Base-by-base conservation (phyloP, 768 basidiomycete species). In the Boletus patriciae region DNA sequence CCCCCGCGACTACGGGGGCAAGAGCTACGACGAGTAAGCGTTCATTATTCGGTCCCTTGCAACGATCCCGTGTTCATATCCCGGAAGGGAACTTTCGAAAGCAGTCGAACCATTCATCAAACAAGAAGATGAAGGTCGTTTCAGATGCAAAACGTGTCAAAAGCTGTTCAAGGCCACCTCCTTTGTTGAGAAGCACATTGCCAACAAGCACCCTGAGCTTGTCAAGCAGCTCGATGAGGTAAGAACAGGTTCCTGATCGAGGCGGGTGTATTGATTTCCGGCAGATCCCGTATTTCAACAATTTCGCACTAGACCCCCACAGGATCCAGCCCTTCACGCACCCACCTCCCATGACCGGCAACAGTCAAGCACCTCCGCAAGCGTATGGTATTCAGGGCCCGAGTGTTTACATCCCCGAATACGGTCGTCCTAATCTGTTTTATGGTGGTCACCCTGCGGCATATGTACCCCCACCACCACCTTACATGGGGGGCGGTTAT, bases 131-230 rank as follows among this genome's bases (percentile, higher is more conserved):
- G 93, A 96, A 73, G 92, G 88, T 66, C 98, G 97, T 70, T 98
- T 91, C 77, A 82, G 97, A 61, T 99, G 97, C 78, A 96, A 92
- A 78, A 87, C 87, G 29, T 99, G 97, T 73, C 88, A 87, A 74
- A 99, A 99, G 77, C 80, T 98, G 21, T 99, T 99, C 86, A 95
- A 95, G 72, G 97, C 94, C 5, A 89, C 91, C 34, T 86, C 94
- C 25, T 99, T 98, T 74, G 91, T 98, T 46, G 93, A 96, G 76
- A 98, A 98, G 79, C 97, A 99, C 70, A 87, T 99, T 58, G 83
- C 87, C 13, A 93, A 95, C 71, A 98, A 98, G 71, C 97, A 99
- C 70, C 78, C 88, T 12, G 92, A 97, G 58, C 77, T 92, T 16
- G 83, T 95, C 55, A 90, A 88, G 62, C 76, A 80, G 49, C 83